Conservation (phyloP, 2,329 filamentous ascomycete species). For the Cyanodermella asteris region DNA sequence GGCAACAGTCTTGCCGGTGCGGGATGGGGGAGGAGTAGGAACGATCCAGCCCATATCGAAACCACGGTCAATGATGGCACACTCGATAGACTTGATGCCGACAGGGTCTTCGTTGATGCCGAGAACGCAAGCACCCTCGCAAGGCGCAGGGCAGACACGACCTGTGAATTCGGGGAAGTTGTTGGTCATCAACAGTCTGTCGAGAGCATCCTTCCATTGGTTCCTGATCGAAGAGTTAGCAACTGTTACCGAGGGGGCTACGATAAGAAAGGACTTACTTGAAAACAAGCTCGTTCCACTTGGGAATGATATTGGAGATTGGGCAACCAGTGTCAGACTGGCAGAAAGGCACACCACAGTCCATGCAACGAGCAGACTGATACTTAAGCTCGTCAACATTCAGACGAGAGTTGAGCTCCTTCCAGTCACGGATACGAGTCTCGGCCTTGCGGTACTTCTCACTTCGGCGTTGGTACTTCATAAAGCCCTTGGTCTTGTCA, state of each 20-base stretch:
- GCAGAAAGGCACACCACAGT: slow-evolving; percentile 95
- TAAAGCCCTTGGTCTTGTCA: slow-evolving; percentile 96
- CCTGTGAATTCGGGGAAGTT: slow-evolving; percentile 98
- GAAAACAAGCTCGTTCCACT: slow-evolving; percentile 74
- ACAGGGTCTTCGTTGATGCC: slow-evolving; percentile 95
- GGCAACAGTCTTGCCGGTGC: slow-evolving; percentile 72
- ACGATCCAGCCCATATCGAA: slow-evolving; percentile 99
- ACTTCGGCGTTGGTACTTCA: slow-evolving; percentile 80
- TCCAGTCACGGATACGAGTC: slow-evolving; percentile 79
- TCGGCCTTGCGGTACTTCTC: slow-evolving; percentile 82
- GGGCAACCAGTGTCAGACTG: slow-evolving; percentile 91
- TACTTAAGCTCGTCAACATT: slow-evolving; percentile 93
- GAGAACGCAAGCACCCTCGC: slow-evolving; percentile 85
- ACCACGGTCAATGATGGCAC: slow-evolving; percentile 89
- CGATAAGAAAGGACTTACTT: too few species aligned
- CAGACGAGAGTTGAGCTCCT: slow-evolving; percentile 66
- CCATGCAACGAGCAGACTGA: slow-evolving; percentile 92
- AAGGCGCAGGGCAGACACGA: slow-evolving; percentile 88
- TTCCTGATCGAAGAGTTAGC: too few species aligned
- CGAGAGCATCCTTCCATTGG: slow-evolving; percentile 80
- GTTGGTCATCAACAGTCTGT: slow-evolving; percentile 85
- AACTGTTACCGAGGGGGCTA: too few species aligned
- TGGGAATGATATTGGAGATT: slow-evolving; percentile 93
- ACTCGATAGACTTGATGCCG: slow-evolving; percentile 96
- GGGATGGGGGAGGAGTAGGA: slow-evolving; percentile 51